A percentile compares a stretch with the other conserved stretches of the same genome.
Evolutionary conservation across 495 filamentous ascomycete genomes (phyloP).

Genomic region (Clohesyomyces aquaticus): DNA sequence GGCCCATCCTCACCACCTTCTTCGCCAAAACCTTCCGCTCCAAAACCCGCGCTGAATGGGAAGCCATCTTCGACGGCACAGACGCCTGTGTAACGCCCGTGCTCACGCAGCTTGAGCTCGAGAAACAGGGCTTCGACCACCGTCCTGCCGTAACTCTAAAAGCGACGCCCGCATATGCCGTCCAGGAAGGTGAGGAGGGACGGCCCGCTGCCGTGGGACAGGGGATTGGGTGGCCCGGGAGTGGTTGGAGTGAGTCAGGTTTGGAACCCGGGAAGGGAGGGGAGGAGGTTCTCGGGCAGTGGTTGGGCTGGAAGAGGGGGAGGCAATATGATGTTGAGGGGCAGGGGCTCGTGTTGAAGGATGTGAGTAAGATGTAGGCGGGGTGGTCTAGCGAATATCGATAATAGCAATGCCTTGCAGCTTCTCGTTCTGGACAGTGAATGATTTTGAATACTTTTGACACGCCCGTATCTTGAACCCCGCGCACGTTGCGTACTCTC

Average conservation of each 20-base stretch:
- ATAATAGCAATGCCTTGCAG: no score
- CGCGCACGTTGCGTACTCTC: no score
- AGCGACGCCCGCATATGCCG: slow-evolving; percentile 64
- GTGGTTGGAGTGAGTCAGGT: slow-evolving; percentile 60
- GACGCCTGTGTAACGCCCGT: slow-evolving; percentile 94
- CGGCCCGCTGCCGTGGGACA: slow-evolving; percentile 57
- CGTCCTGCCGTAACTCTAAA: slow-evolving; percentile 71
- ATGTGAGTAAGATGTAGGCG: slow-evolving; percentile 58
- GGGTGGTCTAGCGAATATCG: no score
- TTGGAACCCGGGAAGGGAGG: slow-evolving; percentile 72
- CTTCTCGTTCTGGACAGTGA: no score
- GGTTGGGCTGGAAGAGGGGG: slow-evolving; percentile 78
- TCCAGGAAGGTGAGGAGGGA: slow-evolving; percentile 46
- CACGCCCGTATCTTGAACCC: no score
- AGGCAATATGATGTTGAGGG: slow-evolving; percentile 67
- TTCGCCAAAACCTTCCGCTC: slow-evolving; percentile 69
- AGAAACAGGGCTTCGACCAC: slow-evolving; percentile 70
- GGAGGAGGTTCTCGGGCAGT: slow-evolving; percentile 67
- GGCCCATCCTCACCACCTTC: slow-evolving; percentile 63
- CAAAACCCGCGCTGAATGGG: slow-evolving; percentile 83
- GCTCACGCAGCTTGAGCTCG: slow-evolving; percentile 71
- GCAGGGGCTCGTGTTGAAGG: slow-evolving; percentile 59
- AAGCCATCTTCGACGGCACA: slow-evolving; percentile 78
- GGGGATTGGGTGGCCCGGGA: slow-evolving; percentile 47
- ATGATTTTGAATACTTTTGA: no score